Percentiles rank a stretch among this genome's conserved stretches.
Evolutionary conservation across 1,139 yeast species (phyloP).

Genomic region (Nakaseomyces bracarensis): DNA sequence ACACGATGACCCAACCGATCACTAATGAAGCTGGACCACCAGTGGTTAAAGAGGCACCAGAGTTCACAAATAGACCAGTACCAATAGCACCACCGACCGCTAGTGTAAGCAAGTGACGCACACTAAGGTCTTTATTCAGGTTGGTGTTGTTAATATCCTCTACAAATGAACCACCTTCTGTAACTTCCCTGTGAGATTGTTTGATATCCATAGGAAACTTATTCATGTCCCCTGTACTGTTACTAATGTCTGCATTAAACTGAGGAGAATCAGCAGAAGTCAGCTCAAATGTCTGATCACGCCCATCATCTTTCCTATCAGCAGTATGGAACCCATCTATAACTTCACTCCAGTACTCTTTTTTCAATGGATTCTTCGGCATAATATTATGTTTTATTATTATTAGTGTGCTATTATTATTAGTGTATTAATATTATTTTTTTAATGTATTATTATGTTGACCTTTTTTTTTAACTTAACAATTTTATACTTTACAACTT

Average conservation of each 20-base stretch:
- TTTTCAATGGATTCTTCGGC: conserved; percentile 16
- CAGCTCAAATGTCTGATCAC: not conserved
- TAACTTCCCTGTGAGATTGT: not conserved
- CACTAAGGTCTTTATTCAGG: conserved; percentile 46
- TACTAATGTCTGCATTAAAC: not conserved
- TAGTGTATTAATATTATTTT: too few species aligned
- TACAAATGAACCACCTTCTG: conserved; percentile 5
- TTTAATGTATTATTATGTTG: too few species aligned
- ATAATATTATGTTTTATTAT: too few species aligned
- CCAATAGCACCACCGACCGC: conserved; percentile 88
- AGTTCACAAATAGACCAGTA: conserved; percentile 53
- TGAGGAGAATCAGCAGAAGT: conserved; percentile 3
- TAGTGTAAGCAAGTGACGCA: conserved; percentile 66
- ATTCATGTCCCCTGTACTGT: not conserved
- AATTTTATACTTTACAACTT: too few species aligned
- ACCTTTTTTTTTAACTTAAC: too few species aligned
- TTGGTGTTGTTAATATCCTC: conserved; percentile 13
- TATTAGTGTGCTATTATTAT: too few species aligned
- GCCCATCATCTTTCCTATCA: not conserved
- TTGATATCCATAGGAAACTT: conserved; percentile 4
- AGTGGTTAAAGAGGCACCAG: conserved; percentile 51
- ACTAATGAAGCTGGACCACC: conserved; percentile 67
- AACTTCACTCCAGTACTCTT: conserved; percentile 18
- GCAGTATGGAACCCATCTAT: conserved; percentile 16
- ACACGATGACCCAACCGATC: conserved; percentile 45